A percentile compares a stretch with the other conserved stretches of the same genome.
These are phyloP conservation scores for Nicotiana obtusifolia DNA, from an alignment of 257 asterid genomes.

Conservation along the genomic window DNA sequence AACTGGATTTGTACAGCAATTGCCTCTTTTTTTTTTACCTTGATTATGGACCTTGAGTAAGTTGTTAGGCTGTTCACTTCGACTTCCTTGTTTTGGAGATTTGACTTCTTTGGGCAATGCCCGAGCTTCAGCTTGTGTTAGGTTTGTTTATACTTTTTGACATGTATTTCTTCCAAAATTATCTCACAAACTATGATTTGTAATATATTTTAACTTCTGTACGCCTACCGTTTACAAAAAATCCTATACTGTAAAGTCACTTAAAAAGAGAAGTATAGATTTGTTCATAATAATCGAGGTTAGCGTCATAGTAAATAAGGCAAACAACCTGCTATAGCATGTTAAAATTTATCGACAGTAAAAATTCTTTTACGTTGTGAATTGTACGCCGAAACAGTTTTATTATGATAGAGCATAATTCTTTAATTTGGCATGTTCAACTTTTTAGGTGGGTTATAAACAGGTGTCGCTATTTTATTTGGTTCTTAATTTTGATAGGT, in stretches of 20 bases:
- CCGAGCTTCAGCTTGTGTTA: neutral
- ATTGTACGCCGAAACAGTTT: too few species aligned
- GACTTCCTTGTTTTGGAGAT: neutral
- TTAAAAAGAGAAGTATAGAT: too few species aligned
- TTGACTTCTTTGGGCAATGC: neutral
- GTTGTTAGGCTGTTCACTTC: neutral
- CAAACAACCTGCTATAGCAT: too few species aligned
- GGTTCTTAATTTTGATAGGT: neutral
- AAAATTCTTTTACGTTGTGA: neutral
- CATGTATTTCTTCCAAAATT: neutral
- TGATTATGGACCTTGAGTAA: neutral
- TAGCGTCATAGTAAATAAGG: too few species aligned
- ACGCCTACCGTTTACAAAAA: too few species aligned
- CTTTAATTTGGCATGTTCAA: neutral
- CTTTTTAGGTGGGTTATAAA: conserved; percentile 5
- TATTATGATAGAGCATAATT: neutral
- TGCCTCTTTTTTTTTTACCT: neutral
- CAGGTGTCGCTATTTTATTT: neutral
- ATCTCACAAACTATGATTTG: neutral
- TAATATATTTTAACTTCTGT: too few species aligned
- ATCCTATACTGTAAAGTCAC: too few species aligned
- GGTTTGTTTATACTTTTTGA: neutral
- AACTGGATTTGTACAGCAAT: neutral
- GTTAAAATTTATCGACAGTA: too few species aligned
- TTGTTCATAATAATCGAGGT: too few species aligned